Evolutionary conservation across 768 basidiomycete species (phyloP).

Genomic region (Boletus sp.): DNA sequence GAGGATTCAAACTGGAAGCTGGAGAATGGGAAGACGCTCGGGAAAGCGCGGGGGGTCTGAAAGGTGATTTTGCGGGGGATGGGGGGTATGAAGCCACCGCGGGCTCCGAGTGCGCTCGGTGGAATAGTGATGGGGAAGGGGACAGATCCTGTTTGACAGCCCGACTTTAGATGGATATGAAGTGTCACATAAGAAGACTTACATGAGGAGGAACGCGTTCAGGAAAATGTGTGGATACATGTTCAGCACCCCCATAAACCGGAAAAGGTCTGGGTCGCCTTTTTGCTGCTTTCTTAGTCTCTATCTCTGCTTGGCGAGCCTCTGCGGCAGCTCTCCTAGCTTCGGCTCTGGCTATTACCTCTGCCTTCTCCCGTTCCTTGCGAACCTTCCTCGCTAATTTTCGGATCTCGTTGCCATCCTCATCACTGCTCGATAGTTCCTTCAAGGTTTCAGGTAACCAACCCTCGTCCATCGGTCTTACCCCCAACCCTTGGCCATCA

Average conservation of each 20-base stretch:
- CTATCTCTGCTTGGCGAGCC: slow-evolving; percentile 11
- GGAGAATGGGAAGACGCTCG: slow-evolving; percentile 14
- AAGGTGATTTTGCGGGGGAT: slow-evolving; percentile 5
- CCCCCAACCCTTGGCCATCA: not conserved
- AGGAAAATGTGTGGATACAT: not conserved
- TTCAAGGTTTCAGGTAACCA: slow-evolving; percentile 39
- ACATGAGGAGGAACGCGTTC: slow-evolving; percentile 5
- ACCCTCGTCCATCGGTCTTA: slow-evolving; percentile 3
- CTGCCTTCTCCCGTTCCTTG: slow-evolving; percentile 27
- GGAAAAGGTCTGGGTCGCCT: slow-evolving; percentile 28
- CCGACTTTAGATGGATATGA: not conserved
- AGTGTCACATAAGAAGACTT: slow-evolving; percentile 2
- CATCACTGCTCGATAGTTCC: slow-evolving; percentile 41
- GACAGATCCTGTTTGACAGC: slow-evolving; percentile 7
- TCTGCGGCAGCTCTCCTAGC: slow-evolving; percentile 16
- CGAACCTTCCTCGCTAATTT: slow-evolving; percentile 35
- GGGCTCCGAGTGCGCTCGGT: slow-evolving; percentile 14
- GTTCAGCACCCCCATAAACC: slow-evolving; percentile 4
- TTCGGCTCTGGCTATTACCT: slow-evolving; percentile 17
- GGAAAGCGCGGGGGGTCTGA: not conserved
- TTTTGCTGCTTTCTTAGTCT: slow-evolving; percentile 16
- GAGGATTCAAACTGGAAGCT: not conserved
- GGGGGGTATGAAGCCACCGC: slow-evolving; percentile 3
- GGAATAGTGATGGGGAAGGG: not conserved
- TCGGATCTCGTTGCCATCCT: slow-evolving; percentile 37